A percentile compares a stretch with the other conserved stretches of the same genome.
Conservation (phyloP, 2,329 filamentous ascomycete species). For the Hortaea werneckii region DNA sequence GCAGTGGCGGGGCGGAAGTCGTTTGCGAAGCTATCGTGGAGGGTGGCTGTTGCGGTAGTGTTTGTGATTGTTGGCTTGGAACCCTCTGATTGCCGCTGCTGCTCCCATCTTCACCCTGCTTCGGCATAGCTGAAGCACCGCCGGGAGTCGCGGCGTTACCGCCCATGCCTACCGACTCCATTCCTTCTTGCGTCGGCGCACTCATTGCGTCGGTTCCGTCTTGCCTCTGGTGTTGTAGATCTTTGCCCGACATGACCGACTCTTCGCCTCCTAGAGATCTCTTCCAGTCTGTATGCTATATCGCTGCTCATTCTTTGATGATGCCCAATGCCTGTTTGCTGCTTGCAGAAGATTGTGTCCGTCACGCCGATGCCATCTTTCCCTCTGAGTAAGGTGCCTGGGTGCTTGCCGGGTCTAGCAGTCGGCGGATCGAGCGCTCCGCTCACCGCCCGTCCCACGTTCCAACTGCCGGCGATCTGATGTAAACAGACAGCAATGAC, state of each 20-base stretch:
- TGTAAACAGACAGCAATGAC: too few species aligned
- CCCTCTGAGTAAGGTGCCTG: not conserved
- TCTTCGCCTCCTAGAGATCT: not conserved
- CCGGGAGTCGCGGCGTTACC: too few species aligned
- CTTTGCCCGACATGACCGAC: not conserved
- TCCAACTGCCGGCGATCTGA: not conserved
- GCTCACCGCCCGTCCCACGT: not conserved
- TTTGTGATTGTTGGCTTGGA: conserved; percentile 3
- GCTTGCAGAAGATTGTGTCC: not conserved
- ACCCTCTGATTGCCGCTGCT: conserved; percentile 2
- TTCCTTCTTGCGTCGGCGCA: too few species aligned
- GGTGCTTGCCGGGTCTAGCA: not conserved
- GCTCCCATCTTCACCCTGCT: conserved; percentile 18
- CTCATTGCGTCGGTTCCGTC: not conserved
- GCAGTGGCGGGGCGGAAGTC: conserved; percentile 10
- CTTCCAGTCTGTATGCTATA: not conserved
- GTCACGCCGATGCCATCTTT: not conserved
- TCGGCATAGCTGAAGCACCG: not conserved
- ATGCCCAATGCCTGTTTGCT: not conserved
- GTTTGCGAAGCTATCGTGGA: conserved; percentile 3
- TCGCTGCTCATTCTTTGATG: not conserved
- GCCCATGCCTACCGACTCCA: too few species aligned
- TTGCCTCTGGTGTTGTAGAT: not conserved
- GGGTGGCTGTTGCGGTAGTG: not conserved
- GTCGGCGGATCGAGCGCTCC: not conserved